A percentile compares a stretch with the other conserved stretches of the same genome.
phyloP scores from a whole-genome alignment of 345 rosid species.

The Bruguiera sexangula region DNA sequence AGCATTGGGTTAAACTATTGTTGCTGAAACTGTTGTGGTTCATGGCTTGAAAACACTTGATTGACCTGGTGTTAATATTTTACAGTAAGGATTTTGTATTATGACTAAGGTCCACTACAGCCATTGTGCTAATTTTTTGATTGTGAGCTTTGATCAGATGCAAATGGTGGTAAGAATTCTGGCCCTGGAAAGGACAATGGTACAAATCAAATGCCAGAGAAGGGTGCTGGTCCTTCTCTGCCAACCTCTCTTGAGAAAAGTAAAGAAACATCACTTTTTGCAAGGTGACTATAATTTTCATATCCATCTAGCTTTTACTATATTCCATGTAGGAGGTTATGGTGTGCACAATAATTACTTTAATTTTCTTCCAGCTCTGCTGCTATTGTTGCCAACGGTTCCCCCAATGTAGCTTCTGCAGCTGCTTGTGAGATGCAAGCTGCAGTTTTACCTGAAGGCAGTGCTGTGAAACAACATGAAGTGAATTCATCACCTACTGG shows the following conservation, averaged over 20 bases:
- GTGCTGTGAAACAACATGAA: conserved; percentile 39
- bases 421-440: conserved; percentile 8
- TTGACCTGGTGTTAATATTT: not conserved
- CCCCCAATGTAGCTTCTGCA: conserved; percentile 41
- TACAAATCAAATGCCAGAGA: conserved; percentile 51
- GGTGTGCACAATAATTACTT: conserved; percentile 13
- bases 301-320: conserved; percentile 6
- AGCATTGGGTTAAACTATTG: too few species aligned
- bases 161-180: conserved; percentile 51
- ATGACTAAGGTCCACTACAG: conserved; percentile 18
- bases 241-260: conserved; percentile 42
- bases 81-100: conserved; percentile 6
- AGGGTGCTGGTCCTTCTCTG: conserved; percentile 41
- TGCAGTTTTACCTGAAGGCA: conserved; percentile 29
- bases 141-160: conserved; percentile 49
- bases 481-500: conserved; percentile 33
- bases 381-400: conserved; percentile 43
- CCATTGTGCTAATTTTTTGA: conserved; percentile 15
- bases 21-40: not conserved
- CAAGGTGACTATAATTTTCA: conserved; percentile 41
- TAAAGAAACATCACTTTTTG: conserved; percentile 40
- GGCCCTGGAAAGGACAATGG: conserved; percentile 47
- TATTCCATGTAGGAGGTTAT: not conserved
- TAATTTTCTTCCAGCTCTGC: conserved; percentile 40
- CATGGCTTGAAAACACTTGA: not conserved